phyloP scores from a whole-genome alignment of 306 rosid species.

The Inga leiocalycina region DNA sequence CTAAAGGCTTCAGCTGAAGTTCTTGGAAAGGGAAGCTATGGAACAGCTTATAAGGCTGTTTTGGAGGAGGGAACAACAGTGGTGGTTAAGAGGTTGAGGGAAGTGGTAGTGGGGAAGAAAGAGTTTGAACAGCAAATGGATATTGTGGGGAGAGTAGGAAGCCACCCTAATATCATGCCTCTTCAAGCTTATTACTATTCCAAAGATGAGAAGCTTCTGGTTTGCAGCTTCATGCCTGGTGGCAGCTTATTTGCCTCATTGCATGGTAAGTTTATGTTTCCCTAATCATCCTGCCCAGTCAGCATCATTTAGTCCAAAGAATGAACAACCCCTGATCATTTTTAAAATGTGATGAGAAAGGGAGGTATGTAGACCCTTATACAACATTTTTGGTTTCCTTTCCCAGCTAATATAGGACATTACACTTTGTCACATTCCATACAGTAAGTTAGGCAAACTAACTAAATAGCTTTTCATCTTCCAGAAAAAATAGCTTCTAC shows the following conservation, averaged over 20 bases:
- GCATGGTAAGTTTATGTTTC: constrained; percentile 57
- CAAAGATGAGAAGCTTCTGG: constrained; percentile 86
- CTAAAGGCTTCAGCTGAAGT: constrained; percentile 88
- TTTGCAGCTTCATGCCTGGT: constrained; percentile 67
- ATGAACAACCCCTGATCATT: too few species aligned
- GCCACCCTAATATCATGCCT: constrained; percentile 68
- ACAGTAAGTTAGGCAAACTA: background rate
- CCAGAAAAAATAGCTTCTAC: background rate
- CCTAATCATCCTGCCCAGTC: background rate
- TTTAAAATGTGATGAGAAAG: too few species aligned
- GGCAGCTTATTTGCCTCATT: constrained; percentile 78
- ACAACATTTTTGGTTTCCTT: too few species aligned
- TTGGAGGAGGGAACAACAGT: constrained; percentile 81
- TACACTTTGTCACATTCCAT: background rate
- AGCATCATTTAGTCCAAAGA: background rate
- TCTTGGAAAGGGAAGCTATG: constrained; percentile 84
- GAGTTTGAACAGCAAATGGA: constrained; percentile 90
- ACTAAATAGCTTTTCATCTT: background rate
- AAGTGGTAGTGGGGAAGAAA: constrained; percentile 67
- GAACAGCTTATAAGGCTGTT: constrained; percentile 88
- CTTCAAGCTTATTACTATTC: constrained; percentile 82
- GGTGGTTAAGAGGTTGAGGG: constrained; percentile 77
- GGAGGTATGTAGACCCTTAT: too few species aligned
- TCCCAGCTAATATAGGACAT: background rate
- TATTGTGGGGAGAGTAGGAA: constrained; percentile 63